Conservation (phyloP, 179 eudicot species). For the Monotropa hypopitys region DNA sequence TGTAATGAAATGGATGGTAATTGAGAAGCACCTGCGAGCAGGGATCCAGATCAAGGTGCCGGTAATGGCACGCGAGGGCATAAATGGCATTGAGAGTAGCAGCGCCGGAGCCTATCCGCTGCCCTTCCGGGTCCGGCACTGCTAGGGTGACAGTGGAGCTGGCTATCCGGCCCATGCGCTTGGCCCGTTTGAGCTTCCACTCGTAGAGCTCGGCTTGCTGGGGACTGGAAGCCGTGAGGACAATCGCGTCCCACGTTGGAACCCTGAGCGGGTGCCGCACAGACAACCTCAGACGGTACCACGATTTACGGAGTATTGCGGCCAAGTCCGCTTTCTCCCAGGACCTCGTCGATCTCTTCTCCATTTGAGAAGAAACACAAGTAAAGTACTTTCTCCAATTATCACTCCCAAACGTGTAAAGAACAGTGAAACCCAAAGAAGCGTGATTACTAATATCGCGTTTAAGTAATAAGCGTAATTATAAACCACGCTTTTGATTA, state of each 20-base stretch:
- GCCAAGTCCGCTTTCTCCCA: constrained; percentile 28
- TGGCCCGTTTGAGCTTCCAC: constrained; percentile 79
- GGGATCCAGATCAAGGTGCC: constrained; percentile 3
- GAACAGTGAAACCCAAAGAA: too few species aligned
- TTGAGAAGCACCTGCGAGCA: background rate
- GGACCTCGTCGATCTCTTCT: constrained; percentile 10
- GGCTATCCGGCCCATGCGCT: constrained; percentile 69
- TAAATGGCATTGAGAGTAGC: constrained; percentile 80
- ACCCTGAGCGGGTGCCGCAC: constrained; percentile 76
- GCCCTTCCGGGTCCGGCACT: constrained; percentile 78
- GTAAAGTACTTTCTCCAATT: background rate
- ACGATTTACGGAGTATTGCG: constrained; percentile 46
- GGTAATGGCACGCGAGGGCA: constrained; percentile 53
- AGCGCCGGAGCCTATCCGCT: constrained; percentile 90
- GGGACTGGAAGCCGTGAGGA: constrained; percentile 86
- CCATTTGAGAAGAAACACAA: constrained; percentile 4
- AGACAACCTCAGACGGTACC: constrained; percentile 72
- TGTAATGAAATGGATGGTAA: background rate
- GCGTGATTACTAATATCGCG: too few species aligned
- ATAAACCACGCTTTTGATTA: too few species aligned
- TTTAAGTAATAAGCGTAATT: too few species aligned
- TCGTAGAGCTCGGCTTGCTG: constrained; percentile 76
- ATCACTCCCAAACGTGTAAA: too few species aligned
- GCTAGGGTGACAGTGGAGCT: constrained; percentile 62
- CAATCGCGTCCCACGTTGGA: constrained; percentile 88